Evolutionary conservation across 768 basidiomycete species (phyloP), one percentile per base, ranked within the genome.

Genomic region (Coprinopsis marcescibilis): DNA sequence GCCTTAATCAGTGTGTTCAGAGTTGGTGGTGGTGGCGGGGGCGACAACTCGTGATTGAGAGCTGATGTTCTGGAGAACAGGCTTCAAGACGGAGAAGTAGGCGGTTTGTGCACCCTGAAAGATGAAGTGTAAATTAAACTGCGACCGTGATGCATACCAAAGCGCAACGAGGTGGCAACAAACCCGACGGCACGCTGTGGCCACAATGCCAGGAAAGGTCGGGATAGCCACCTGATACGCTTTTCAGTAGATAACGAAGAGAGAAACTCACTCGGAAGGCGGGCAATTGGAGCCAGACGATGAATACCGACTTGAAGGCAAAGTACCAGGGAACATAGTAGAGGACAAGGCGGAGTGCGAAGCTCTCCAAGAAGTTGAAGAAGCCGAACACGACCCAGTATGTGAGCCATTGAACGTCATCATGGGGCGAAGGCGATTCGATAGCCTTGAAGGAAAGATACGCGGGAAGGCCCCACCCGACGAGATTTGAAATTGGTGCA

Each of bases 331-430:
- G 89, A 56, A 93, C 60, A 61, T 93, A 98, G 73, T 94, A 91
- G 54, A 97, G 82, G 50, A 96, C 78, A 51, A 87, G 50, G 43
- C 86, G 80, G 53, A 89, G 73, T 43, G 88, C 89, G 56, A 95
- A 76, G 59, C 80, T 84, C 71, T 97, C 95, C 50, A 89, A 58
- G 68, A 96, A 89, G 73, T 86, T 95, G 78, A 96, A 84, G 66
- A 83, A 86, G 45, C 91, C 92, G 57, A 96, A 94, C 45, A 95
- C 78, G 60, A 89, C 77, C 95, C 95, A 98, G 75, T 98, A 98
- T 2, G 94, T 95, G 60, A 97, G 76, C 93, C 93, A 97, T 69
- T 96, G 93, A 58, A 86, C 74, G 67, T 95, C 89, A 55, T 95
- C 91, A 55, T 83, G 76, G 49, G 82, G 73, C 2, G 78, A 74